Conservation (phyloP, 495 filamentous ascomycete species). For the Corynascus novoguineensis region DNA sequence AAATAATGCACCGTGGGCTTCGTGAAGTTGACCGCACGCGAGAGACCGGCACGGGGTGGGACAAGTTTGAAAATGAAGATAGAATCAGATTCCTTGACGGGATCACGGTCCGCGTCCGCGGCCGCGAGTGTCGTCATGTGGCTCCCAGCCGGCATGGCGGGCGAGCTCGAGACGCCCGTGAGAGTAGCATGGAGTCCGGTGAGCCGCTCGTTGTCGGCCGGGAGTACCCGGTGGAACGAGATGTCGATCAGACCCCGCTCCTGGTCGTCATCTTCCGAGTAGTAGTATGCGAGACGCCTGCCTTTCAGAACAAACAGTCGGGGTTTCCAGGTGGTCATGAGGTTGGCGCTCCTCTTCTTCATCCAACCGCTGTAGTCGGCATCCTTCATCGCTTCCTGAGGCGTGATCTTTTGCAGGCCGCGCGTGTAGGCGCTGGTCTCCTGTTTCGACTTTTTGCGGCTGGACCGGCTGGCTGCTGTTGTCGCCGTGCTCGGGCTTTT, state of each 20-base stretch:
- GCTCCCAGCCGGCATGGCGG: conserved; percentile 63
- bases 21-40: conserved; percentile 91
- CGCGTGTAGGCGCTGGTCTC: conserved; percentile 89
- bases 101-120: conserved; percentile 37
- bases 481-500: conserved; percentile 49
- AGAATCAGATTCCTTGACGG: conserved; percentile 45
- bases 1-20: conserved; percentile 97
- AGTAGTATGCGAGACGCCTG: conserved; percentile 90
- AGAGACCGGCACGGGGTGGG: conserved; percentile 80
- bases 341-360: conserved; percentile 94
- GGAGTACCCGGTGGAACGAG: conserved; percentile 88
- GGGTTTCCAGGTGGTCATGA: conserved; percentile 96
- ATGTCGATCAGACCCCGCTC: conserved; percentile 97
- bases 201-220: conserved; percentile 87
- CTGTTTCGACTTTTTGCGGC: conserved; percentile 70
- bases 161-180: conserved; percentile 75
- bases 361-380: conserved; percentile 98
- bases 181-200: conserved; percentile 86
- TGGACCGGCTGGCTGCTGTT: conserved; percentile 35
- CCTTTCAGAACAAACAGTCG: conserved; percentile 91
- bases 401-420: conserved; percentile 75
- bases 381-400: conserved; percentile 74
- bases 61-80: conserved; percentile 99
- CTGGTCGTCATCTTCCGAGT: conserved; percentile 82
- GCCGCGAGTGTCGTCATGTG: conserved; percentile 51